phyloP scores from a whole-genome alignment of 257 asterid genomes.

The Solanum bukasovii region DNA sequence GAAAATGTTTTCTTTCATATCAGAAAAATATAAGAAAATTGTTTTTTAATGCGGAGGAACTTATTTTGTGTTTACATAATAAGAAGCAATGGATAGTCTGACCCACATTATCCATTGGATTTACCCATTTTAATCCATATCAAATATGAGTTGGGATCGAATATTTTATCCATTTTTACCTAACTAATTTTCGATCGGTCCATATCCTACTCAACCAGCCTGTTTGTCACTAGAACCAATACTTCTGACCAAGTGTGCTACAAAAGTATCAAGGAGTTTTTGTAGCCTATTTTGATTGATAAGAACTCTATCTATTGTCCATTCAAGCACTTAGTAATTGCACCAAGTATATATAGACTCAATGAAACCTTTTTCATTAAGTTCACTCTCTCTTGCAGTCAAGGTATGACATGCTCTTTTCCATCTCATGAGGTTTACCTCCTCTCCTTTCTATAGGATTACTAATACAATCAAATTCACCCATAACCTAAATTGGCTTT shows the following conservation, averaged over 20 bases:
- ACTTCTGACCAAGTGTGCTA: neutral
- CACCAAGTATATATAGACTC: neutral
- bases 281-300: neutral
- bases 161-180: no score
- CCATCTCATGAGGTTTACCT: neutral
- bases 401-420: neutral
- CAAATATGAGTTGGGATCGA: no score
- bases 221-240: neutral
- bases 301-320: neutral
- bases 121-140: no score
- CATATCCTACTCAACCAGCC: neutral
- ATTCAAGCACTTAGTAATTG: neutral
- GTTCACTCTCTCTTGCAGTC: neutral
- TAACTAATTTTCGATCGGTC: no score
- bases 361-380: no score
- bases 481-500: neutral
- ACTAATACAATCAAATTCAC: neutral
- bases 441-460: neutral
- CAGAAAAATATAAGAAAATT: no score
- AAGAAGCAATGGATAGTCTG: no score
- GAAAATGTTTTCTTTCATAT: no score
- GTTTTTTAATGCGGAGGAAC: no score
- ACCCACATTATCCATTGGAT: no score
- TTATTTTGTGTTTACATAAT: no score
- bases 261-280: neutral